phyloP scores from a whole-genome alignment of 768 basidiomycete species.

The Trametes elegans region DNA sequence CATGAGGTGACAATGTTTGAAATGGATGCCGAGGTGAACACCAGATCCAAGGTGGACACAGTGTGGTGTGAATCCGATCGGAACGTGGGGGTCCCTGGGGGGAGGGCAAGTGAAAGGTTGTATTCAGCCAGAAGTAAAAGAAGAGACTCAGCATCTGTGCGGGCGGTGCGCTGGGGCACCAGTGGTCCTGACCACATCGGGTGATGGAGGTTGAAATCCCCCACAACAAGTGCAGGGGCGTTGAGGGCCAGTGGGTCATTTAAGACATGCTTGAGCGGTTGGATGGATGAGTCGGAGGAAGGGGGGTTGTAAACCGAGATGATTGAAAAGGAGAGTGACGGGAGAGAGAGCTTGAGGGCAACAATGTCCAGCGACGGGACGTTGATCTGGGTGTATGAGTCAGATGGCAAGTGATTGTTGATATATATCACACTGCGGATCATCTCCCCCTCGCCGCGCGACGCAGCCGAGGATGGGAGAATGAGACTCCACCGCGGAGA shows the following conservation, averaged over 20 bases:
- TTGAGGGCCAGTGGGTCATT: no score
- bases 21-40: not conserved
- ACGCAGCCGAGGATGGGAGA: not conserved
- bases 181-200: conserved; percentile 1
- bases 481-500: not conserved
- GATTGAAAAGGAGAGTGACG: not conserved
- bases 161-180: not conserved
- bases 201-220: conserved; percentile 13
- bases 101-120: not conserved
- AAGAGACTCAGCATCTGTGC: not conserved
- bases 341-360: not conserved
- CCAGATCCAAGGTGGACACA: conserved; percentile 2
- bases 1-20: not conserved
- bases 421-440: not conserved
- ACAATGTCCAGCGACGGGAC: not conserved
- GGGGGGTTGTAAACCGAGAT: conserved; percentile 3
- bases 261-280: no score
- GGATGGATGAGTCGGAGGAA: not conserved
- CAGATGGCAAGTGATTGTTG: not conserved
- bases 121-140: not conserved
- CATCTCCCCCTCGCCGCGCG: not conserved
- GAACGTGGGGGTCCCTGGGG: not conserved
- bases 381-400: conserved; percentile 1
- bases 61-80: not conserved
- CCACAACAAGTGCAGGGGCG: not conserved